Percentiles rank a stretch among this genome's conserved stretches.
phyloP scores from a whole-genome alignment of 805 yeast species.

The Yarrowia alimentaria region DNA sequence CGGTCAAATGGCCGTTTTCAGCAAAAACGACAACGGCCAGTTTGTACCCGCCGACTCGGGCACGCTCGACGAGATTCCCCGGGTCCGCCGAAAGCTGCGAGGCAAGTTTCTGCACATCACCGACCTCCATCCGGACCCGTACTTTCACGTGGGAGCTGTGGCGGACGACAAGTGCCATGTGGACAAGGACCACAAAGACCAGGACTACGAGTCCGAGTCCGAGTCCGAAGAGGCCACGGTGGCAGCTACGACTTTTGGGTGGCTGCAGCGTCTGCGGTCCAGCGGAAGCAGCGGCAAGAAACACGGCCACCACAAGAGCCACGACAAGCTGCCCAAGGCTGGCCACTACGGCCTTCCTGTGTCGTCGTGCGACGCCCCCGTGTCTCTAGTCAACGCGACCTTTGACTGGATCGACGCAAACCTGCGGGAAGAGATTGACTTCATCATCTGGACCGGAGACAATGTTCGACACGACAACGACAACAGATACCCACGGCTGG shows the following conservation, averaged over 20 bases:
- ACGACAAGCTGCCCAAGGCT: slow-evolving; percentile 43
- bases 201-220: not conserved
- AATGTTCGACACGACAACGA: slow-evolving; percentile 84
- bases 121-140: slow-evolving; percentile 81
- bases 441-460: slow-evolving; percentile 90
- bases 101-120: slow-evolving; percentile 86
- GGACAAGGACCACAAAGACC: slow-evolving; percentile 12
- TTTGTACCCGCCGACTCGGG: slow-evolving; percentile 15
- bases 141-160: slow-evolving; percentile 53
- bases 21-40: slow-evolving; percentile 18
- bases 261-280: not conserved
- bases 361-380: slow-evolving; percentile 75
- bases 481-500: slow-evolving; percentile 69
- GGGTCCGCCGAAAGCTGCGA: slow-evolving; percentile 43
- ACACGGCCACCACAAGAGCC: slow-evolving; percentile 36
- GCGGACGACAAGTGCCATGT: slow-evolving; percentile 57
- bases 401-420: slow-evolving; percentile 64
- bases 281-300: slow-evolving; percentile 22
- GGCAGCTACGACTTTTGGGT: not conserved
- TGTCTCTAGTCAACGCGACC: slow-evolving; percentile 58
- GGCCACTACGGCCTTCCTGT: slow-evolving; percentile 73
- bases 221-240: not conserved
- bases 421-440: slow-evolving; percentile 73
- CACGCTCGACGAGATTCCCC: not conserved
- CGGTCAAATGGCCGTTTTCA: no score